These are phyloP conservation scores for Acanthochlamys bracteata DNA, from an alignment of 106 monocot genomes.

Conservation along the genomic window DNA sequence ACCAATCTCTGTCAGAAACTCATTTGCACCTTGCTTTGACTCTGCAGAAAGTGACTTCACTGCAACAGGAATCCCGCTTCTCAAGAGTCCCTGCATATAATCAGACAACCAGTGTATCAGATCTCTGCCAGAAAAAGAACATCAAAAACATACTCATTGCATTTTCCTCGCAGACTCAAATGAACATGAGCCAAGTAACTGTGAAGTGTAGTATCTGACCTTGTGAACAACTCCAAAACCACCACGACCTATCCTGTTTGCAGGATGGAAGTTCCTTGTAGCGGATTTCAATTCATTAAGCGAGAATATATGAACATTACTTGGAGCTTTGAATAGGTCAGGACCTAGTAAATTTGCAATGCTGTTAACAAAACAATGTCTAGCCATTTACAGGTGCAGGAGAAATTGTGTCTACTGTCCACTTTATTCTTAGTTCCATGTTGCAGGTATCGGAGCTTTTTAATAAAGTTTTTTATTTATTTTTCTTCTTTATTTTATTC, in stretches of 20 bases:
- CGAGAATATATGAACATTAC: slow-evolving; percentile 22
- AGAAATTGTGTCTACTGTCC: no score
- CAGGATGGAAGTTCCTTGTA: slow-evolving; percentile 30
- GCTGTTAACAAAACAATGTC: no score
- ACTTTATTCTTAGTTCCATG: no score
- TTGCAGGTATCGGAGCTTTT: no score
- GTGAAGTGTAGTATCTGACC: slow-evolving; percentile 14
- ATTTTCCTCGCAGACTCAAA: no score
- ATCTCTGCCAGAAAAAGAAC: no score
- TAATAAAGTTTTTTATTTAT: no score
- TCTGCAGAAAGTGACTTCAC: slow-evolving; percentile 46
- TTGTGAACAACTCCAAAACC: slow-evolving; percentile 50
- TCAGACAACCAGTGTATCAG: no score
- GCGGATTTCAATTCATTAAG: slow-evolving; percentile 31
- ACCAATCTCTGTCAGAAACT: slow-evolving; percentile 60
- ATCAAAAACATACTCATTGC: no score
- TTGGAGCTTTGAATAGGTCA: slow-evolving; percentile 7
- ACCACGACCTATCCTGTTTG: slow-evolving; percentile 36
- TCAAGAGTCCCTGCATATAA: slow-evolving; percentile 33
- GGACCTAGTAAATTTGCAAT: slow-evolving; percentile 9
- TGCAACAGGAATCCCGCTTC: slow-evolving; percentile 32
- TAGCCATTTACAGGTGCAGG: no score
- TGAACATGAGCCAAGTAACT: not conserved
- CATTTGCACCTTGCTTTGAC: slow-evolving; percentile 53
- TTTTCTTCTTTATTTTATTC: no score